Conservation (phyloP, 306 rosid species). For the Cucurbita pepo region DNA sequence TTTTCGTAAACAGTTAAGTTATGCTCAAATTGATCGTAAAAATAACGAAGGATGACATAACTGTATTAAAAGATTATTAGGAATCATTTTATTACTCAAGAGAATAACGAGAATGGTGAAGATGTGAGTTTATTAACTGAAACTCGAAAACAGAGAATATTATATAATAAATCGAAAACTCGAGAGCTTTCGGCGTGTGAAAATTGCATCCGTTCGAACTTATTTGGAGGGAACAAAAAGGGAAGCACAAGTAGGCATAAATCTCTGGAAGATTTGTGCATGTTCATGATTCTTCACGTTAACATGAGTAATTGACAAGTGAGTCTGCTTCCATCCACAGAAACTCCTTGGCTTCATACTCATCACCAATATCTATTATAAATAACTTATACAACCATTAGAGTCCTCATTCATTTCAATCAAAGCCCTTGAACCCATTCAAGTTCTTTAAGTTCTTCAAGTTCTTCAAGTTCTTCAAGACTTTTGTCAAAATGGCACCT, state of each 20-base stretch:
- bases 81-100: too few relatives aligned
- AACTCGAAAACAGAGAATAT: neutral
- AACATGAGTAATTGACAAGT: neutral
- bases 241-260: constrained; percentile 1
- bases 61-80: too few relatives aligned
- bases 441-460: neutral
- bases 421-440: neutral
- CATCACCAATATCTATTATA: constrained; percentile 17
- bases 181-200: neutral
- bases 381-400: constrained; percentile 17
- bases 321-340: constrained; percentile 2
- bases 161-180: neutral
- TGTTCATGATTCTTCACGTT: constrained; percentile 1
- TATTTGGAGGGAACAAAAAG: neutral
- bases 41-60: too few relatives aligned
- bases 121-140: neutral
- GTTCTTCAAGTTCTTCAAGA: neutral
- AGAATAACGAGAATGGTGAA: too few relatives aligned
- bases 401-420: neutral
- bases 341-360: neutral
- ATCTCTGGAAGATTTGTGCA: constrained; percentile 3
- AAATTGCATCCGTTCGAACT: neutral
- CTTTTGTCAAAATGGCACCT: constrained; percentile 45
- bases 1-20: too few relatives aligned
- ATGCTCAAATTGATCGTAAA: too few relatives aligned